Evolutionary conservation across 2,329 filamentous ascomycete genomes (phyloP).

Genomic region (Epichloe amarillans): DNA sequence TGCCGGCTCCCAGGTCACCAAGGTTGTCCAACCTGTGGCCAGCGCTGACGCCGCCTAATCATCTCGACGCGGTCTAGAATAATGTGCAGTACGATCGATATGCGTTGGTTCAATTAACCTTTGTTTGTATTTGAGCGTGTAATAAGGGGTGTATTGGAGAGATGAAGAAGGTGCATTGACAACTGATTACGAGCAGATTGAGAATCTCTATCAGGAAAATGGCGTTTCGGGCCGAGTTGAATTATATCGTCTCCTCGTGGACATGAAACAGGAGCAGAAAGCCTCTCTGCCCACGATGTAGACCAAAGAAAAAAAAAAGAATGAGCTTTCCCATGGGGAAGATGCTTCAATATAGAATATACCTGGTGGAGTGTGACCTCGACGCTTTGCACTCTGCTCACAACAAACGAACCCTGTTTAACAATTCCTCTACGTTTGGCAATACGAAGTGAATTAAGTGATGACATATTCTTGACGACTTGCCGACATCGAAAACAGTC

Average conservation of each 20-base stretch:
- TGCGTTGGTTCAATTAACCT: no score
- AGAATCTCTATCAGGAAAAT: background rate
- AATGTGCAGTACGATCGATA: background rate
- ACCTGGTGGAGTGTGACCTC: background rate
- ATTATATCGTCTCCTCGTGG: background rate
- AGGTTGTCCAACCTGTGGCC: slow-evolving; percentile 63
- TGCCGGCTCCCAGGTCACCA: slow-evolving; percentile 75
- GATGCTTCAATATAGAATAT: background rate
- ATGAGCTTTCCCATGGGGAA: background rate
- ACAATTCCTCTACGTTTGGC: no score
- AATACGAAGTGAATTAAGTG: no score
- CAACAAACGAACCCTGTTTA: no score
- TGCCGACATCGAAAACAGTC: no score
- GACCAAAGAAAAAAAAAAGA: background rate
- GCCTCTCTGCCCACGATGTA: background rate
- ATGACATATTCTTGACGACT: no score
- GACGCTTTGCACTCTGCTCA: no score
- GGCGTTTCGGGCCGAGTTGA: slow-evolving; percentile 3
- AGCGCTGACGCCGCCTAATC: slow-evolving; percentile 69
- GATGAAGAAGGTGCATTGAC: background rate
- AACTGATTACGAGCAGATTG: background rate
- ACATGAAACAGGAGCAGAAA: background rate
- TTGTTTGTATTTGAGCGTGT: slow-evolving; percentile 3
- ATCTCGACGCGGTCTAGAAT: no score
- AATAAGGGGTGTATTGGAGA: background rate